phyloP scores from a whole-genome alignment of 495 filamentous ascomycete genomes.

The Parathielavia hyrcaniae region DNA sequence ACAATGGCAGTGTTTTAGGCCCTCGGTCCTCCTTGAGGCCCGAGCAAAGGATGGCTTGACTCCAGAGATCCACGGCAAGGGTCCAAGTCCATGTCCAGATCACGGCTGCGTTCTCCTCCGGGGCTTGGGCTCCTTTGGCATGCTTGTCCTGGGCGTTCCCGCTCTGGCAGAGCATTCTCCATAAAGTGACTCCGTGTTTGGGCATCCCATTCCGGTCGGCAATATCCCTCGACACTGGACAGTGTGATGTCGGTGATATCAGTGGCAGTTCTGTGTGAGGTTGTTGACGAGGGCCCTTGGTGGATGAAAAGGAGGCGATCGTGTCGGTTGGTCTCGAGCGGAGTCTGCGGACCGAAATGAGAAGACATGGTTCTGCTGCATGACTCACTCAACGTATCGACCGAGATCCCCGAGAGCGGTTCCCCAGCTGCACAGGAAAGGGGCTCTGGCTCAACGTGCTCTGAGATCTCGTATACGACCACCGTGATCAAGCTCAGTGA shows the following conservation, averaged over 20 bases:
- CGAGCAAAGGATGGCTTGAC: slow-evolving; percentile 19
- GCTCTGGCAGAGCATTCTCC: not conserved
- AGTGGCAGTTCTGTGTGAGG: slow-evolving; percentile 8
- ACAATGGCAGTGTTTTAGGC: not conserved
- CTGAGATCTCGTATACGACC: slow-evolving; percentile 13
- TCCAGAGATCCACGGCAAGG: not conserved
- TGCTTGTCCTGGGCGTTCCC: not conserved
- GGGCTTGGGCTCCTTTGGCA: slow-evolving; percentile 1
- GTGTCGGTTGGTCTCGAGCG: slow-evolving; percentile 12
- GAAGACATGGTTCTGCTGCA: slow-evolving; percentile 10
- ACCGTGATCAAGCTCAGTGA: slow-evolving; percentile 20
- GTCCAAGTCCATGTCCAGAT: slow-evolving; percentile 7
- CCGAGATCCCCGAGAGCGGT: slow-evolving; percentile 14
- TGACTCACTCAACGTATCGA: slow-evolving; percentile 14
- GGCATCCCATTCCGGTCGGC: slow-evolving; percentile 20
- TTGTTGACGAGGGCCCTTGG: slow-evolving; percentile 20
- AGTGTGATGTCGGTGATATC: slow-evolving; percentile 23
- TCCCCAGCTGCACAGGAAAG: not conserved
- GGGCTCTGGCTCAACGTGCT: not conserved
- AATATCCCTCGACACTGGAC: slow-evolving; percentile 10
- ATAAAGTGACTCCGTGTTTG: slow-evolving; percentile 17
- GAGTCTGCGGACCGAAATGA: not conserved
- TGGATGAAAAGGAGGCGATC: slow-evolving; percentile 13
- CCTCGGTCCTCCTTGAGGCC: not conserved
- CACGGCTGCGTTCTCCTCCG: not conserved